Conservation (phyloP, 2,329 filamentous ascomycete species). For the Rhynchosporium secalis region DNA sequence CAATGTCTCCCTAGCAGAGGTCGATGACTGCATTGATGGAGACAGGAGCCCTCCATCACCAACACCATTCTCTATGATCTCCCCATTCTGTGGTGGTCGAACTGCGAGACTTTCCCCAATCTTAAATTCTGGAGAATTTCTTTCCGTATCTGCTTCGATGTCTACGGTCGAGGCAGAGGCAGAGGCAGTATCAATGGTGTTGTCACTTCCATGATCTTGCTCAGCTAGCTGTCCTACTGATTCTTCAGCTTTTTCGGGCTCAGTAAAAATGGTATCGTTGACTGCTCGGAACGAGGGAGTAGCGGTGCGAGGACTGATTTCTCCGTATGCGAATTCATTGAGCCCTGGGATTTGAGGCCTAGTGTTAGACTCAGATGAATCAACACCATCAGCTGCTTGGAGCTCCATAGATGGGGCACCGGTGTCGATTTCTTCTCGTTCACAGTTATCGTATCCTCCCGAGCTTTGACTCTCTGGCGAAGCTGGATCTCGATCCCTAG, state of each 20-base stretch:
- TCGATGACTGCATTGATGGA: background rate
- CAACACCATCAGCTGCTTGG: no score
- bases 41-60: background rate
- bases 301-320: background rate
- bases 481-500: background rate
- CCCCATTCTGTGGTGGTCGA: background rate
- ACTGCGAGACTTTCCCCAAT: background rate
- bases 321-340: background rate
- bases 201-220: no score
- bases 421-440: background rate
- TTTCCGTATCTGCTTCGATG: background rate
- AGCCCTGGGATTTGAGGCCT: background rate
- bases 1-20: background rate
- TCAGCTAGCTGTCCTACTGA: no score
- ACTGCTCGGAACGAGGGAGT: background rate
- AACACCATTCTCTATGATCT: background rate
- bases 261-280: background rate
- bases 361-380: no score
- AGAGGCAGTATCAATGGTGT: no score
- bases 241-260: background rate
- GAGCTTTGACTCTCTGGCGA: background rate
- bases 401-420: background rate
- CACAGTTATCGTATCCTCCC: background rate
- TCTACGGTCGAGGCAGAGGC: no score
- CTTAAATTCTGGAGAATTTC: background rate